Evolutionary conservation across 306 rosid genomes (phyloP).

Genomic region (Trichosanthes cucumerina): DNA sequence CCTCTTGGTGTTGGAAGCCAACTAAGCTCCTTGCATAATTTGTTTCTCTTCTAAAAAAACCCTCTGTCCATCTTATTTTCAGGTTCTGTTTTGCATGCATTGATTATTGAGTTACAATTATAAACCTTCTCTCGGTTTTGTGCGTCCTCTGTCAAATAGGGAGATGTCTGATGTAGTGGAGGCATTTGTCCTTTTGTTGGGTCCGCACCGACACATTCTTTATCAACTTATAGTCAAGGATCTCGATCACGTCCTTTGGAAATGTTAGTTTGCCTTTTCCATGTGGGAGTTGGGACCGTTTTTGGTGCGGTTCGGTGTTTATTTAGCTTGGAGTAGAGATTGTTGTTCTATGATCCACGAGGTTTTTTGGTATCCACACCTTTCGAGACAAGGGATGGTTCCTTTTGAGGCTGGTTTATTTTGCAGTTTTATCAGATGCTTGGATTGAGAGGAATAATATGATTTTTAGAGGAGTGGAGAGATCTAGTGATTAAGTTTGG

Average conservation of each 20-base stretch:
- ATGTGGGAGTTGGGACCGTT: neutral
- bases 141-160: no score
- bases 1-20: no score
- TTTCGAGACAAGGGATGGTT: neutral
- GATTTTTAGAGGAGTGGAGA: neutral
- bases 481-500: neutral
- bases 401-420: neutral
- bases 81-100: constrained; percentile 93
- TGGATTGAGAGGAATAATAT: neutral
- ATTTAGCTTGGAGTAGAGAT: neutral
- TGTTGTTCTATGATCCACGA: neutral
- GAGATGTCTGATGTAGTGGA: neutral
- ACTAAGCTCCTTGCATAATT: no score
- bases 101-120: constrained; percentile 26
- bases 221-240: no score
- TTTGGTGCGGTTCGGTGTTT: neutral
- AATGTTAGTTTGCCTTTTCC: neutral
- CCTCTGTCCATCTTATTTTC: constrained; percentile 7
- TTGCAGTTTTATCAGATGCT: neutral
- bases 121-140: neutral
- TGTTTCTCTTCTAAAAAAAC: no score
- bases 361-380: neutral
- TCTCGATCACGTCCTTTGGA: neutral
- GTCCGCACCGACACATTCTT: neutral
- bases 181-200: neutral